Evolutionary conservation across 371 early-diverging fungal species (phyloP).

Genomic region (Apophysomyces elegans): DNA sequence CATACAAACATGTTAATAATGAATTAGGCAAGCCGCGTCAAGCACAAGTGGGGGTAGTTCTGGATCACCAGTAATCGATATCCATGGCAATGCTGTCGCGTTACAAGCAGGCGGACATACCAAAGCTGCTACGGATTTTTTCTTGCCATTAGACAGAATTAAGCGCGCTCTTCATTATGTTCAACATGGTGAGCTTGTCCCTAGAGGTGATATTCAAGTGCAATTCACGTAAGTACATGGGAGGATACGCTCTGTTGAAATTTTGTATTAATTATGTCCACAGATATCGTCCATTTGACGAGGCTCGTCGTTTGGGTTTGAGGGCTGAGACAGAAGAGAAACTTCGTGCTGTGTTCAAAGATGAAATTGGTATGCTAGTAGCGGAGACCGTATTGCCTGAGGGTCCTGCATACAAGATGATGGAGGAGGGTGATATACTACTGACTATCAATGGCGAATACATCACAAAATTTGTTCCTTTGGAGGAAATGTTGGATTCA

Average conservation of each 20-base stretch:
- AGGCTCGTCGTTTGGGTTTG: slow-evolving; percentile 76
- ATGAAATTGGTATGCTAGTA: slow-evolving; percentile 89
- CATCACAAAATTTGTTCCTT: slow-evolving; percentile 85
- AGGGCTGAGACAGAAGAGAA: slow-evolving; percentile 69
- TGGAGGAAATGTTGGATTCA: slow-evolving; percentile 79
- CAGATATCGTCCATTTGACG: slow-evolving; percentile 74
- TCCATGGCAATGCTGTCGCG: slow-evolving; percentile 92
- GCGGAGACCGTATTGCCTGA: slow-evolving; percentile 83
- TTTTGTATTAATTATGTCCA: not conserved
- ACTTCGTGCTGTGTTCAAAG: slow-evolving; percentile 68
- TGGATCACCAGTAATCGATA: slow-evolving; percentile 92
- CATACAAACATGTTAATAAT: not conserved
- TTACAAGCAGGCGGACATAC: slow-evolving; percentile 86
- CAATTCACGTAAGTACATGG: slow-evolving; percentile 66
- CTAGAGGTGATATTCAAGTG: slow-evolving; percentile 90
- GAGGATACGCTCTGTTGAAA: not conserved
- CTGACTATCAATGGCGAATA: slow-evolving; percentile 76
- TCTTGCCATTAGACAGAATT: slow-evolving; percentile 87
- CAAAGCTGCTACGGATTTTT: slow-evolving; percentile 91
- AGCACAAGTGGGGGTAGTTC: slow-evolving; percentile 83
- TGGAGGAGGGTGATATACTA: slow-evolving; percentile 91
- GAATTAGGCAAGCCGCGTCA: slow-evolving; percentile 71
- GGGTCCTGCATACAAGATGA: slow-evolving; percentile 75
- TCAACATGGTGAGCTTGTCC: slow-evolving; percentile 68
- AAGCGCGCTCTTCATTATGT: slow-evolving; percentile 79